Evolutionary conservation across 23 red algal genomes (phyloP).

Genomic region (Gracilariopsis chorda): DNA sequence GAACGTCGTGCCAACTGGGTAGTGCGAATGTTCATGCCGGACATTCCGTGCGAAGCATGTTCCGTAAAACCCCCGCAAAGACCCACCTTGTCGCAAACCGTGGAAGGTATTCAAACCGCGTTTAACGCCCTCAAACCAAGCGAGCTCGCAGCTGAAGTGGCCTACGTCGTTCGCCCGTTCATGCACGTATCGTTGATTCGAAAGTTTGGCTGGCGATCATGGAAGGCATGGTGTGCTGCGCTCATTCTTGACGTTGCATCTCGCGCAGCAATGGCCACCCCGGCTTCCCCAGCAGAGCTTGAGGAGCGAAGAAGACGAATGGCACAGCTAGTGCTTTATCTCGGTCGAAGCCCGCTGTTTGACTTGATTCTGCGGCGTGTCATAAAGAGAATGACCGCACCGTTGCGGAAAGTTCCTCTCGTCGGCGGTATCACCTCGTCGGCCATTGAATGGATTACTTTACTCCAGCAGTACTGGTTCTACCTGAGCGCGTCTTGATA

Average conservation of each 20-base stretch:
- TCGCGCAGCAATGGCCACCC: slow-evolving; percentile 28
- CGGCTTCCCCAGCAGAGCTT: slow-evolving; percentile 3
- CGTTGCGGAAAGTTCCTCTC: slow-evolving; percentile 44
- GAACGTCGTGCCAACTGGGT: slow-evolving; percentile 58
- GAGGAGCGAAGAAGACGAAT: slow-evolving; percentile 38
- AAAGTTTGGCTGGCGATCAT: slow-evolving; percentile 55
- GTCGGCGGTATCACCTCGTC: slow-evolving; percentile 31
- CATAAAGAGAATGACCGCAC: slow-evolving; percentile 26
- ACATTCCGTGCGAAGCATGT: slow-evolving; percentile 25
- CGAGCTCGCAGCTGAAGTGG: slow-evolving; percentile 52
- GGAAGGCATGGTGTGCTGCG: slow-evolving; percentile 48
- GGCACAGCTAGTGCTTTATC: slow-evolving; percentile 57
- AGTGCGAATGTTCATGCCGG: slow-evolving; percentile 45
- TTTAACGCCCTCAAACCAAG: not conserved
- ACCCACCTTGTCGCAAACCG: not conserved
- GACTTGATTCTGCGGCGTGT: slow-evolving; percentile 34
- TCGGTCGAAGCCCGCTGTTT: slow-evolving; percentile 54
- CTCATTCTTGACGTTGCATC: slow-evolving; percentile 21
- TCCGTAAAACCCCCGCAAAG: not conserved
- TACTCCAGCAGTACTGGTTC: slow-evolving; percentile 69
- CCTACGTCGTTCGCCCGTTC: slow-evolving; percentile 34
- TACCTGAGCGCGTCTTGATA: slow-evolving; percentile 55
- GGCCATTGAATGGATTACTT: slow-evolving; percentile 56
- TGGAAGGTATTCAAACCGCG: slow-evolving; percentile 14
- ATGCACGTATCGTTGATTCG: slow-evolving; percentile 50